phyloP scores from a whole-genome alignment of 2,329 filamentous ascomycete genomes.

The Plenodomus biglobosus region DNA sequence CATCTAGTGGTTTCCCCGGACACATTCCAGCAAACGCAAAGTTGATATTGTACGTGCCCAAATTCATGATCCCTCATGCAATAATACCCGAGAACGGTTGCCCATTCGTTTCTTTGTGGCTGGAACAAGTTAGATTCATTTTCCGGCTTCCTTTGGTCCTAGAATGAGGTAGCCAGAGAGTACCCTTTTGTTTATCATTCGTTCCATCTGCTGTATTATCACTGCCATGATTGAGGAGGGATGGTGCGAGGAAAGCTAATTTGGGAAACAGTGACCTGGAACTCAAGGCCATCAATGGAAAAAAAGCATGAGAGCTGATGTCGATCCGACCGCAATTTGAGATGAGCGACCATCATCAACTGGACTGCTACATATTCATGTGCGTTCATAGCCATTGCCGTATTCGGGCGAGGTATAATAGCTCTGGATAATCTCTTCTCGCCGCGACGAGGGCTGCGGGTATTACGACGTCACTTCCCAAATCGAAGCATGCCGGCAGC shows the following conservation, averaged over 20 bases:
- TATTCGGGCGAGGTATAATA: too few relatives aligned
- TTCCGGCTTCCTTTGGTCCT: too few relatives aligned
- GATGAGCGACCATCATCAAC: too few relatives aligned
- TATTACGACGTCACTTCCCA: too few relatives aligned
- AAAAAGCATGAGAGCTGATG: conserved; percentile 44
- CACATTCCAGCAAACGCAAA: conserved; percentile 74
- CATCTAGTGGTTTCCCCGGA: conserved; percentile 70
- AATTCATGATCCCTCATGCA: conserved; percentile 1
- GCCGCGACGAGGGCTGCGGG: too few relatives aligned
- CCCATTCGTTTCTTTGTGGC: not conserved
- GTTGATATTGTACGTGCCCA: conserved; percentile 74
- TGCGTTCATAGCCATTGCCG: too few relatives aligned
- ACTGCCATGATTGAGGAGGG: not conserved
- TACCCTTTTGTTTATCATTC: too few relatives aligned
- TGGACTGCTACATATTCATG: too few relatives aligned
- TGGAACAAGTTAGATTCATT: too few relatives aligned
- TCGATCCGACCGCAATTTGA: not conserved
- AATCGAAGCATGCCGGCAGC: too few relatives aligned
- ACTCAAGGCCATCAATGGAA: conserved; percentile 64
- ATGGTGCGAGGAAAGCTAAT: not conserved
- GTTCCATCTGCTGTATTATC: not conserved
- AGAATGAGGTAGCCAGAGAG: too few relatives aligned
- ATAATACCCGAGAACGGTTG: conserved; percentile 2
- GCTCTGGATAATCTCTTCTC: too few relatives aligned
- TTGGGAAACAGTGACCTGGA: conserved; percentile 61